Base-by-base conservation (phyloP, 305 asterid species). In the Fraxinus greggii region DNA sequence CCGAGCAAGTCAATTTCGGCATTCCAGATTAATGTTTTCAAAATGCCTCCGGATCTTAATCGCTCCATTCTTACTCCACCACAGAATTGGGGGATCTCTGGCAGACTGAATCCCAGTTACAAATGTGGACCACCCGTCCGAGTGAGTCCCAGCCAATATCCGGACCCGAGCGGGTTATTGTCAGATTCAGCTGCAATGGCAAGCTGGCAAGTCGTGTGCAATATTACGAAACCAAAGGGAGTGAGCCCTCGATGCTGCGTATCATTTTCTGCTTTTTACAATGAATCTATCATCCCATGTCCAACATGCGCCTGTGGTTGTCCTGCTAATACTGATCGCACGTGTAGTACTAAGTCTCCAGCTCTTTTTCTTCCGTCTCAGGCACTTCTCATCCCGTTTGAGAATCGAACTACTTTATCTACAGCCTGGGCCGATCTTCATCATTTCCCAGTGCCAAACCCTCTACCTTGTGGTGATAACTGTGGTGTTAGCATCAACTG, bases 401-500 rank as follows among this genome's bases (percentile, higher is more conserved):
- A 94, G 0, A 96, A 96, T 24, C 92, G 97, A 28, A 83, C 93
- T 0, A 51, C 35, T 0, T 51, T 93, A 78, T 84, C 98, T 12
- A 83, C 80, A 6, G 98, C 99, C 2, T 96, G 98, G 98, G 98
- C 95, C 8, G 83, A 84, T 2, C 89, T 96, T 76, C 92, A 94
- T 67, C 97, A 86, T 80, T 86, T 92, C 3, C 90, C 91, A 0
- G 87, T 93, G 17, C 85, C 99, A 0, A 92, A 88, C 83, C 97
- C 98, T 0, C 31, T 90, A 56, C 99, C 99, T 0, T 96, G 99
- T 54, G 78, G 94, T 0, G 98, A 96, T 67, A 92, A 92, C 78
- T 96, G 99, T 19, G 99, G 99, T 0, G 98, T 96, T 21, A 91
- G 94, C 87, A 69, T 96, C 77, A 94, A 96, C 86, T 96, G 99